phyloP scores from a whole-genome alignment of 768 basidiomycete genomes.

The Trametes punicea region DNA sequence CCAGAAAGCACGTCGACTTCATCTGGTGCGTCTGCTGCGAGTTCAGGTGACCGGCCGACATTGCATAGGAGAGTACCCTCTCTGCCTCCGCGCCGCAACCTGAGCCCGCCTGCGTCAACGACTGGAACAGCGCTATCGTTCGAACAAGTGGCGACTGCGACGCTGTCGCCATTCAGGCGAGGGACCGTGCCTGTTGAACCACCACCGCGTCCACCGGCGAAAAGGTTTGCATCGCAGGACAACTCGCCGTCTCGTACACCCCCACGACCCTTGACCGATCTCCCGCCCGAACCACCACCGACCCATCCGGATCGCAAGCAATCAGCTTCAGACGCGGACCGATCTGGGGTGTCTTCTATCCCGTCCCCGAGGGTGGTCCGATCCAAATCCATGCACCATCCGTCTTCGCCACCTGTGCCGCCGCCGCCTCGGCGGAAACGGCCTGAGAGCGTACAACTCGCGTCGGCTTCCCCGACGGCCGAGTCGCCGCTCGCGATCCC shows the following conservation, averaged over 20 bases:
- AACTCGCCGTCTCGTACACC: constrained; percentile 34
- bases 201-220: constrained; percentile 1
- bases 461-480: constrained; percentile 7
- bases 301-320: constrained; percentile 54
- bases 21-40: constrained; percentile 12
- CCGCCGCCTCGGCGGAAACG: constrained; percentile 50
- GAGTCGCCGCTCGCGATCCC: constrained; percentile 18
- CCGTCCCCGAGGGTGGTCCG: constrained; percentile 43
- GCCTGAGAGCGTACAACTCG: constrained; percentile 63
- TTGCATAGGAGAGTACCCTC: constrained; percentile 27
- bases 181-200: background rate
- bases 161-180: constrained; percentile 16
- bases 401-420: constrained; percentile 34
- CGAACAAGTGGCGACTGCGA: constrained; percentile 42
- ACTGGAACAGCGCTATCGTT: constrained; percentile 37
- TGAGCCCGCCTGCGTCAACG: constrained; percentile 34
- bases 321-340: constrained; percentile 12
- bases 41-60: constrained; percentile 13
- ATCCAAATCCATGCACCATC: constrained; percentile 54
- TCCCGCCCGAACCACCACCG: constrained; percentile 42
- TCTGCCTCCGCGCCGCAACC: constrained; percentile 35
- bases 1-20: constrained; percentile 10
- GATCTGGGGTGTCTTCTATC: constrained; percentile 15
- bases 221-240: constrained; percentile 19
- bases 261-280: constrained; percentile 26